phyloP scores from a whole-genome alignment of 331 rosid genomes.

The Saraca asoca region DNA sequence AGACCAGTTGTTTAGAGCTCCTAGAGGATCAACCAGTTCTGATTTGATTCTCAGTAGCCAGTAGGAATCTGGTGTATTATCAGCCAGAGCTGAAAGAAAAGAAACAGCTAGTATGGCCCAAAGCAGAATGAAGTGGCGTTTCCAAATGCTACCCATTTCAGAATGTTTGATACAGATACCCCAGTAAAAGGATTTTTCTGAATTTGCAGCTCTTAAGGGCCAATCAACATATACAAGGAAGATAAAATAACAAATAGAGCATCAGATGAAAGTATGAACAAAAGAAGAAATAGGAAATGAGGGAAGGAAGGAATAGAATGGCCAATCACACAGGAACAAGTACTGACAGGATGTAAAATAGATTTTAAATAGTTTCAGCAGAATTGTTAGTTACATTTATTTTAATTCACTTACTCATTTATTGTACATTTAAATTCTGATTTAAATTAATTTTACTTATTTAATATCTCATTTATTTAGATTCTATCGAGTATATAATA shows the following conservation, averaged over 20 bases:
- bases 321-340: slow-evolving; percentile 29
- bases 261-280: slow-evolving; percentile 28
- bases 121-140: slow-evolving; percentile 47
- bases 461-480: too few relatives aligned
- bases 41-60: slow-evolving; percentile 77
- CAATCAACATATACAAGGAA: slow-evolving; percentile 37
- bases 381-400: too few relatives aligned
- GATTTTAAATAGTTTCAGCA: slow-evolving; percentile 53
- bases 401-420: too few relatives aligned
- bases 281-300: slow-evolving; percentile 31
- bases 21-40: slow-evolving; percentile 58
- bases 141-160: slow-evolving; percentile 48
- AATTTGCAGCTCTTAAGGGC: slow-evolving; percentile 19
- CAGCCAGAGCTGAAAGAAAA: slow-evolving; percentile 47
- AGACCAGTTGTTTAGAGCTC: slow-evolving; percentile 74
- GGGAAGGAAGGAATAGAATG: slow-evolving; percentile 33
- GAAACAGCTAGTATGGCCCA: slow-evolving; percentile 38
- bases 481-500: too few relatives aligned
- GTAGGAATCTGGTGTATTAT: slow-evolving; percentile 48
- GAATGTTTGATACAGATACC: slow-evolving; percentile 37
- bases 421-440: too few relatives aligned
- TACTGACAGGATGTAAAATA: slow-evolving; percentile 32
- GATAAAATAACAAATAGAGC: slow-evolving; percentile 11
- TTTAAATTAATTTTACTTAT: too few relatives aligned
- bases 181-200: slow-evolving; percentile 24